Evolutionary conservation across 257 asterid genomes (phyloP), one percentile per base, ranked within the genome.

Genomic region (Nicotiana attenuata): DNA sequence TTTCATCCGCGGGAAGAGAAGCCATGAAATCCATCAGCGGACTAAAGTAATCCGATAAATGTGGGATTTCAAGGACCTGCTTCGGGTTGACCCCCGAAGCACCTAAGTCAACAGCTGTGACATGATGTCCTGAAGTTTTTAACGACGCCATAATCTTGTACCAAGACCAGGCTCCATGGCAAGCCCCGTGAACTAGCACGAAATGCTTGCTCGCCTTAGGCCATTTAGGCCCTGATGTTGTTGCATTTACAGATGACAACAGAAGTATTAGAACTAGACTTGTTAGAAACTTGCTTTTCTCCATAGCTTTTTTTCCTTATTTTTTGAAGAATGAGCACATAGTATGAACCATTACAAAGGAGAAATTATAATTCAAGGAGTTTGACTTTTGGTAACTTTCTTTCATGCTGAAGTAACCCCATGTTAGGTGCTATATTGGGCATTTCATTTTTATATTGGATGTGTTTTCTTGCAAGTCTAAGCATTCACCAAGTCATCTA

Each of bases 91-190:
- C 79, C 1, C 86, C 90, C 0, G 87, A 76, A n/a, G 88, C 85
- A 10, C 78, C 83, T 80, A 88, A 53, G 75, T 86, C 90, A 2
- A 88, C 31, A 6, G 87, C 89, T 8, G 90, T 85, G 7, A 82
- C 91, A 6, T 69, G 69, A 19, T 86, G 86, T 5, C 89, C 89
- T 3, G 87, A 65, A 4, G 83, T 24, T 45, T 24, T 81, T 38
- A 88, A 45, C 26, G 67, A 19, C 0, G 77, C 24, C 73, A 80
- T 61, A 3, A 88, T 35, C 87, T 81, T 82, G 84, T 82, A 84
- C 91, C 91, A 88, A 56, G 86, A 82, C 89, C 90, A 85, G 24
- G 88, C 91, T 15, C 91, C 91, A 15, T 88, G 89, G 19, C 84
- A 69, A 11, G 88, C 67, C 65, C 88, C 86, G 10, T 88, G 91